Base-by-base conservation (phyloP, 1,284 basidiomycete genomes). In the Boletus hoseneyae region DNA sequence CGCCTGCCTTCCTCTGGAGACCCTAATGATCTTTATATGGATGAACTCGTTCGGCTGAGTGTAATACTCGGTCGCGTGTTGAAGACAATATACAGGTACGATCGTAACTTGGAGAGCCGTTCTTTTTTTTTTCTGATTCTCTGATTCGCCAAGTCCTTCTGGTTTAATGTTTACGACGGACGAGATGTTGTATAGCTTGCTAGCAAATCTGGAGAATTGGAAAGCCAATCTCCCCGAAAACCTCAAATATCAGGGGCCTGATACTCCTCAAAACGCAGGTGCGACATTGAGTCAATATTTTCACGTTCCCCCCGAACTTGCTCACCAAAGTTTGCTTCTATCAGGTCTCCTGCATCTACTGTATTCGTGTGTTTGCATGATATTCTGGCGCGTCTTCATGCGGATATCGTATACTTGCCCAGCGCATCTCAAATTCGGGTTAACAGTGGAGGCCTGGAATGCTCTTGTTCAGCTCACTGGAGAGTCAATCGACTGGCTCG, bases 301-400 rank as follows among this genome's bases (percentile, higher is more conserved):
- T 40, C 12, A 19, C 15, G 12, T 30, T 34, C 15, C 45, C 10
- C 11, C 27, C 18, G 43, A 40, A 48, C 21, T 35, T 47, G 43
- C 52, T 53, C 40, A 48, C 42, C 47, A 39, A 50, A 32, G 41
- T 38, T 25, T 15, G 25, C 39, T 45, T 45, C 33, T 11, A 12
- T 44, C 52, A 87, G 93, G 93, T 30, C 74, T 95, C 48, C 74
- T 97, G 21, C 91, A 94, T 68, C 69, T 97, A 48, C 75, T 90
- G 42, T 93, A 90, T 65, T 81, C 87, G n/a, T 90, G 89, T 59
- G 83, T 95, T 37, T 85, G 85, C 61, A 90, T 91, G 83, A 85
- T 90, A 67, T 90, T 94, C 71, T 94, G 89, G 89, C 84, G 91
- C 47, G 88, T 95, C 16, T 97, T 97, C 73, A 93, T 96, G 89